Percentiles rank a stretch among this genome's conserved stretches.
Evolutionary conservation across 2,329 filamentous ascomycete genomes (phyloP).

Genomic region (Pseudopyricularia cyperi): DNA sequence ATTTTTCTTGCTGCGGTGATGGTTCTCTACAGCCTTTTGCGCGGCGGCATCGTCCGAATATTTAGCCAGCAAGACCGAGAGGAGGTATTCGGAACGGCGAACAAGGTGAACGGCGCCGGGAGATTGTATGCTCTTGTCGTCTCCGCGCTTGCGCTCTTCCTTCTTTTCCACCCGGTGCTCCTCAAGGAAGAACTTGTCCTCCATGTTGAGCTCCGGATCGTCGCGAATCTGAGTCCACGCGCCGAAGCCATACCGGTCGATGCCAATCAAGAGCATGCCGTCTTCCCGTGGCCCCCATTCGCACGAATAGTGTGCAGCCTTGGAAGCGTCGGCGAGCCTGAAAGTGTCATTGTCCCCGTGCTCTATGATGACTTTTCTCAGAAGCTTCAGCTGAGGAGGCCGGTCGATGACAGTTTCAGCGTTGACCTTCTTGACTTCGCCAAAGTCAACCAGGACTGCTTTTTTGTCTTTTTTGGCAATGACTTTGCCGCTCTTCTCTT

Average conservation of each 20-base stretch:
- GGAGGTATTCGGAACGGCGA: conserved; percentile 82
- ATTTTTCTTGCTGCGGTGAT: conserved; percentile 91
- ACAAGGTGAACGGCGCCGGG: conserved; percentile 96
- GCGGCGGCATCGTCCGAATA: conserved; percentile 65
- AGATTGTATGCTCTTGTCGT: conserved; percentile 74
- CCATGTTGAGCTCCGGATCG: conserved; percentile 72
- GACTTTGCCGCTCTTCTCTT: conserved; percentile 68
- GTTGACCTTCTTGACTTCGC: conserved; percentile 87
- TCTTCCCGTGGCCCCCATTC: conserved; percentile 89
- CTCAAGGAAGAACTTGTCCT: conserved; percentile 89
- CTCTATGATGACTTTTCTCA: conserved; percentile 60
- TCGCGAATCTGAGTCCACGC: conserved; percentile 93
- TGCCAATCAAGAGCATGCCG: conserved; percentile 91
- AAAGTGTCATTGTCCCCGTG: conserved; percentile 64
- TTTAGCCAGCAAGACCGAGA: conserved; percentile 84
- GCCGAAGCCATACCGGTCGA: conserved; percentile 86
- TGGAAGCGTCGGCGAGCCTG: conserved; percentile 80
- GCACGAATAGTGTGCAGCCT: conserved; percentile 82
- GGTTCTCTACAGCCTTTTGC: conserved; percentile 75
- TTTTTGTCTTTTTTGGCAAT: conserved; percentile 97
- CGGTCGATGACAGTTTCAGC: conserved; percentile 90
- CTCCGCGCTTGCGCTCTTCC: conserved; percentile 70
- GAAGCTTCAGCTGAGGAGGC: conserved; percentile 73
- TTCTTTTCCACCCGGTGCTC: conserved; percentile 98
- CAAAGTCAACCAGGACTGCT: conserved; percentile 88